These are phyloP conservation scores for Pleomassaria siparia DNA, from an alignment of 2,329 filamentous ascomycete genomes.

Conservation along the genomic window DNA sequence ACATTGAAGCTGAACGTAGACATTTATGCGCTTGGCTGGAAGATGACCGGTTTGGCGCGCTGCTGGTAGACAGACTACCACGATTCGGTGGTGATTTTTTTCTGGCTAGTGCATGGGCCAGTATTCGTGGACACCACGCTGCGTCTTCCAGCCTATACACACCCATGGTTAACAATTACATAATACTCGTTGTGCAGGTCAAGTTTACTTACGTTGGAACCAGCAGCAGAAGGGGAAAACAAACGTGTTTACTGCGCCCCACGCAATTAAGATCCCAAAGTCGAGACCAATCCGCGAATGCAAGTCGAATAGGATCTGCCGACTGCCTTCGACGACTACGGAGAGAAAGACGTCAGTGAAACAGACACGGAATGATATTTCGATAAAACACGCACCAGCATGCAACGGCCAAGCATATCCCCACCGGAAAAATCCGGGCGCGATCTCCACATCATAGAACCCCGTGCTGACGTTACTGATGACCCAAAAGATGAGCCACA, in stretches of 20 bases:
- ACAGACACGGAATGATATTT: neutral
- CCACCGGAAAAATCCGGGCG: slow-evolving; percentile 62
- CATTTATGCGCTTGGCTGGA: neutral
- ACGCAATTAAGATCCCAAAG: slow-evolving; percentile 62
- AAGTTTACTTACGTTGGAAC: slow-evolving; percentile 42
- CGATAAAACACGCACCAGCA: slow-evolving; percentile 46
- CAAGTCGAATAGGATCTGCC: slow-evolving; percentile 63
- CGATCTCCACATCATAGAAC: slow-evolving; percentile 62
- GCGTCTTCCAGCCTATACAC: slow-evolving; percentile 1
- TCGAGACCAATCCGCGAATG: slow-evolving; percentile 61
- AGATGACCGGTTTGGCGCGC: neutral
- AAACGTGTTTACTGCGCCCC: slow-evolving; percentile 55
- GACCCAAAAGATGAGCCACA: too few species aligned
- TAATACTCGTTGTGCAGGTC: slow-evolving; percentile 35
- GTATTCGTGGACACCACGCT: slow-evolving; percentile 3
- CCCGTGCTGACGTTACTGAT: slow-evolving; percentile 64
- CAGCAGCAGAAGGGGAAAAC: slow-evolving; percentile 56
- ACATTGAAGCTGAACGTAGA: neutral
- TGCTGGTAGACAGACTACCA: neutral
- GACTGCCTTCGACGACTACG: slow-evolving; percentile 58
- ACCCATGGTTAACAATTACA: slow-evolving; percentile 5
- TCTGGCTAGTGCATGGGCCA: neutral
- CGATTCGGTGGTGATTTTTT: neutral
- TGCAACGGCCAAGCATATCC: slow-evolving; percentile 66
- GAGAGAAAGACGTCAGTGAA: slow-evolving; percentile 5